Evolutionary conservation across 805 yeast genomes (phyloP).

Genomic region (Lachancea thermotolerans): DNA sequence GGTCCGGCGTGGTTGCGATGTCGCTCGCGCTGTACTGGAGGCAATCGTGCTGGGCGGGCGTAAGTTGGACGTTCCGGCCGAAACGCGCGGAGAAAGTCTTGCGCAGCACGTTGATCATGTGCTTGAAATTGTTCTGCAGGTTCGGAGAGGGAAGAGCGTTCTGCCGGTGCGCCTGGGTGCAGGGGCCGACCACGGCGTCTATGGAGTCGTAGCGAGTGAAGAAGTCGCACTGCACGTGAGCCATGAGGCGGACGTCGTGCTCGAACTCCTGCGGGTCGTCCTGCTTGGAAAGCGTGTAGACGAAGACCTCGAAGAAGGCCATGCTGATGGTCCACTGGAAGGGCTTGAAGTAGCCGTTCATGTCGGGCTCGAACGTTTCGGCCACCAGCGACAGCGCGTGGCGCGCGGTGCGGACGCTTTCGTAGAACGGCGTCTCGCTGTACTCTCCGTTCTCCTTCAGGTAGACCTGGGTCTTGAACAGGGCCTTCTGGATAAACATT

Average conservation of each 20-base stretch:
- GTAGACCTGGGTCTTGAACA: slow-evolving; percentile 3
- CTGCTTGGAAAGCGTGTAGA: slow-evolving; percentile 5
- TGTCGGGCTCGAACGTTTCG: background rate
- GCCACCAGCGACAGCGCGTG: background rate
- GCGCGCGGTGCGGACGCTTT: slow-evolving; percentile 6
- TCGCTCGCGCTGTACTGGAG: no score
- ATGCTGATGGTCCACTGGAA: slow-evolving; percentile 4
- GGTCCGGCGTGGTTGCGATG: no score
- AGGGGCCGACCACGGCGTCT: no score
- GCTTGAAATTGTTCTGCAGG: slow-evolving; percentile 2
- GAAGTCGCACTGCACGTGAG: background rate
- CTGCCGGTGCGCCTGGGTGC: no score
- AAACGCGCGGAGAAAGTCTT: slow-evolving; percentile 1
- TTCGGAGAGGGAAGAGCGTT: background rate
- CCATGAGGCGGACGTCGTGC: slow-evolving; percentile 1
- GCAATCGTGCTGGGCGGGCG: background rate
- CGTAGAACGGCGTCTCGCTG: background rate
- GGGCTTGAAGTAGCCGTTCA: slow-evolving; percentile 1
- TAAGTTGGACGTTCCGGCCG: background rate
- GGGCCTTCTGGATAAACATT: slow-evolving; percentile 4
- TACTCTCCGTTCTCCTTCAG: slow-evolving; percentile 1
- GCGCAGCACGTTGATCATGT: slow-evolving; percentile 6
- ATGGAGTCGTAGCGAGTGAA: background rate
- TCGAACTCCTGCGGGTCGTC: background rate
- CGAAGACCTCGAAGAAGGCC: slow-evolving; percentile 7